These are phyloP conservation scores for Ilyonectria mors-panacis DNA, from an alignment of 2,329 filamentous ascomycete genomes.

Conservation along the genomic window DNA sequence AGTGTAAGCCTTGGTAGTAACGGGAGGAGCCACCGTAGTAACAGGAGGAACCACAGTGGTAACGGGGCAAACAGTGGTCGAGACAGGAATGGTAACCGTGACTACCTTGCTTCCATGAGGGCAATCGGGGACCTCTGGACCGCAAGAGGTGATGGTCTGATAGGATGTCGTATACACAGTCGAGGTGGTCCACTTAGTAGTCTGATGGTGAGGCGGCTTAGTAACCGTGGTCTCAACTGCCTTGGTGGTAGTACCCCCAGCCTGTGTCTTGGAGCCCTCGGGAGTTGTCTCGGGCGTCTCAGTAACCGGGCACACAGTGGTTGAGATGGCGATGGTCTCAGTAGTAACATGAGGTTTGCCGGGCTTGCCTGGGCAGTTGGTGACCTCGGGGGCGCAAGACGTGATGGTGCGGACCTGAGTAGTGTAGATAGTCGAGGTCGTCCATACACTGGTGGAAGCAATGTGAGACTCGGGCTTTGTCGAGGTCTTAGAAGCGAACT, in stretches of 20 bases:
- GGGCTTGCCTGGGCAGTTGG: slow-evolving; percentile 32
- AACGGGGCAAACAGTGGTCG: slow-evolving; percentile 49
- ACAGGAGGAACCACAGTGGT: background rate
- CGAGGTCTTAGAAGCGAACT: background rate
- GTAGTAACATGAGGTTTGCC: background rate
- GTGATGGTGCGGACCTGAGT: slow-evolving; percentile 41
- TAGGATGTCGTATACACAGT: slow-evolving; percentile 50
- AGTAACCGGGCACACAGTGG: slow-evolving; percentile 39
- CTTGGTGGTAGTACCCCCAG: background rate
- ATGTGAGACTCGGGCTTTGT: background rate
- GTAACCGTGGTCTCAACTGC: background rate
- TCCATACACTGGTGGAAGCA: slow-evolving; percentile 3
- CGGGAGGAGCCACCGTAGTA: background rate
- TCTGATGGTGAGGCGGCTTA: background rate
- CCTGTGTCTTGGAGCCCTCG: background rate
- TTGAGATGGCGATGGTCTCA: slow-evolving; percentile 41
- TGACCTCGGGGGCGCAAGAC: slow-evolving; percentile 34
- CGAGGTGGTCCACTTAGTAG: slow-evolving; percentile 48
- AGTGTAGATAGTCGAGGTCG: slow-evolving; percentile 39
- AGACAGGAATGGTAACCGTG: slow-evolving; percentile 48
- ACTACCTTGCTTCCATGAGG: slow-evolving; percentile 45
- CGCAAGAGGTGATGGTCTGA: slow-evolving; percentile 50
- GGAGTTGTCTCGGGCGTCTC: slow-evolving; percentile 19
- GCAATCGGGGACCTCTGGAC: slow-evolving; percentile 50
- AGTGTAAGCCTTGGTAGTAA: slow-evolving; percentile 5